These are phyloP conservation scores for Tuber brumale DNA, from an alignment of 495 filamentous ascomycete genomes.

Conservation along the genomic window DNA sequence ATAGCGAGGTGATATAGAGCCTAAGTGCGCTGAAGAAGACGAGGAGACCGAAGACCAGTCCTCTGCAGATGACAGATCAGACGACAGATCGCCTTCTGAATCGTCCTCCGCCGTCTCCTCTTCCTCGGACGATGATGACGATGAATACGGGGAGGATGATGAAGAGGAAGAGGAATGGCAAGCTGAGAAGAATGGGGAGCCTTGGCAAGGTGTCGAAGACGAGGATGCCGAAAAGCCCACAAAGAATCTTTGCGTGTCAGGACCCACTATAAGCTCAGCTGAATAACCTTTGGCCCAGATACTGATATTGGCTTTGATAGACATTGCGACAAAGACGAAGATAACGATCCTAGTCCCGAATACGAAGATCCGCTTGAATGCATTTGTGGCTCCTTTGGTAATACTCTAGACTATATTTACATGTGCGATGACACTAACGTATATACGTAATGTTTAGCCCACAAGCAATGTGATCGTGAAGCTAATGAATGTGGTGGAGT, in stretches of 20 bases:
- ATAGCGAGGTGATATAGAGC: constrained; percentile 45
- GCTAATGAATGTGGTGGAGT: constrained; percentile 56
- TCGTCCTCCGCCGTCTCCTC: constrained; percentile 65
- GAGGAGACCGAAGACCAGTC: constrained; percentile 46
- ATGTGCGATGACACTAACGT: constrained; percentile 32
- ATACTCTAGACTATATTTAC: constrained; percentile 45
- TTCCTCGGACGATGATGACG: constrained; percentile 48
- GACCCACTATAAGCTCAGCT: constrained; percentile 32
- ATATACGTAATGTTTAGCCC: constrained; percentile 54
- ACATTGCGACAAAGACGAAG: constrained; percentile 69
- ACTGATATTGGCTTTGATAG: constrained; percentile 45
- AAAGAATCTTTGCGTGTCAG: constrained; percentile 62
- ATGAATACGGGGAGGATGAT: constrained; percentile 36
- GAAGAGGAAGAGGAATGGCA: constrained; percentile 50
- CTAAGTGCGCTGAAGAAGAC: constrained; percentile 49
- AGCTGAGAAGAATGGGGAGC: constrained; percentile 59
- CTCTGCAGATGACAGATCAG: constrained; percentile 50
- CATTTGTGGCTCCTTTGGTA: constrained; percentile 83
- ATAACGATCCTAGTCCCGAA: constrained; percentile 76
- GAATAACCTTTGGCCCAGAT: constrained; percentile 12
- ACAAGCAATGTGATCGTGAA: constrained; percentile 86
- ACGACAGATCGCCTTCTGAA: constrained; percentile 62
- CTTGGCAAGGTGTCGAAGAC: constrained; percentile 61
- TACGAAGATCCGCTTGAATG: constrained; percentile 82
- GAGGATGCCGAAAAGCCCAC: constrained; percentile 59